A percentile compares a stretch with the other conserved stretches of the same genome.
phyloP scores from a whole-genome alignment of 306 rosid genomes.

The Castanopsis chinensis region DNA sequence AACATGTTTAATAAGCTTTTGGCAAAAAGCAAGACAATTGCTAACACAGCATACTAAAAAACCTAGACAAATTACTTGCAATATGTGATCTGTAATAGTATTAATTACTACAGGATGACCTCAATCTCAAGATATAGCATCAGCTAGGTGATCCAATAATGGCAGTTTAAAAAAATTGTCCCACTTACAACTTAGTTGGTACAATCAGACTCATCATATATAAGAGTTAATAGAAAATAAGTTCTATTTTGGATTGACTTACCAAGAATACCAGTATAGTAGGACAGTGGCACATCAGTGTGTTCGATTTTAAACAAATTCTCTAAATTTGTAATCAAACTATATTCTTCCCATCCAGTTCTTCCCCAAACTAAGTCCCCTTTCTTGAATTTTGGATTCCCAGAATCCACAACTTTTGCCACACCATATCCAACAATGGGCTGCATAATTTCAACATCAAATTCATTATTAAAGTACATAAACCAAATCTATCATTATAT shows the following conservation, averaged over 20 bases:
- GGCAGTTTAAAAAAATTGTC: too few species aligned
- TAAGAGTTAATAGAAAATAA: neutral
- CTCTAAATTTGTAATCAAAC: neutral
- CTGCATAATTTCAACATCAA: conserved; percentile 15
- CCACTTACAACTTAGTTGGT: too few species aligned
- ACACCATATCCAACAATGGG: conserved; percentile 37
- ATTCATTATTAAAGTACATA: neutral
- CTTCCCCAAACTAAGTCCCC: conserved; percentile 33
- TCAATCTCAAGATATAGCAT: neutral
- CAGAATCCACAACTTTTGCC: conserved; percentile 29
- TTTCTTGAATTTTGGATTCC: conserved; percentile 24
- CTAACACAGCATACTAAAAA: neutral
- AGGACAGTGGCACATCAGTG: conserved; percentile 36
- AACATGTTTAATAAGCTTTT: neutral
- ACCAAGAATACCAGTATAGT: conserved; percentile 43
- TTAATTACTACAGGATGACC: neutral
- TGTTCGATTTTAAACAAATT: conserved; percentile 20
- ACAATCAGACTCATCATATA: neutral
- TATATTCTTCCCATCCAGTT: conserved; percentile 36
- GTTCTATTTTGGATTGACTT: neutral
- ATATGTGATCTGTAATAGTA: neutral
- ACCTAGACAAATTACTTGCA: neutral
- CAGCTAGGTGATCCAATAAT: too few species aligned
- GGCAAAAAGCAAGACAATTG: neutral
- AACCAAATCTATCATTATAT: neutral